Conservation (phyloP, 352 stramenopile species). For the Elongisporangium undulatum region DNA sequence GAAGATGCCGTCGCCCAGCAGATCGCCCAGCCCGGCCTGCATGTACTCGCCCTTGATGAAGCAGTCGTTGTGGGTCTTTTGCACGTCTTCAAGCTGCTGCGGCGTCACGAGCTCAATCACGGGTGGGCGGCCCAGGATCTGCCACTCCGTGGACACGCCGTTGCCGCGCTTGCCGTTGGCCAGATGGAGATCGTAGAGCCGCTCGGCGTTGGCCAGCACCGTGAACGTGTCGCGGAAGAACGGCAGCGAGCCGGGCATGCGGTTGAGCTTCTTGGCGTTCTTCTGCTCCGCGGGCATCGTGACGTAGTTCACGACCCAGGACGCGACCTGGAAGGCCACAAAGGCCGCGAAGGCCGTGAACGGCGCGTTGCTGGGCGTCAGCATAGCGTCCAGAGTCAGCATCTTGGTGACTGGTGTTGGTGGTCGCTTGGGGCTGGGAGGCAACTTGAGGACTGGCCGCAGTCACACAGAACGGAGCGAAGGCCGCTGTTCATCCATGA, state of each 20-base stretch:
- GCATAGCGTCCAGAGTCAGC: neutral
- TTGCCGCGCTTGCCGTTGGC: conserved; percentile 9
- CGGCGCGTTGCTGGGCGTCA: neutral
- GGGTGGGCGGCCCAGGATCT: conserved; percentile 28
- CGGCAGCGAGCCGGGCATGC: neutral
- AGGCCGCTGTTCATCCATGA: neutral
- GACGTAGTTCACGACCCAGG: neutral
- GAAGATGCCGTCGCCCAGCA: conserved; percentile 82
- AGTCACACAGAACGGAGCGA: no score
- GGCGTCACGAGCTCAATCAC: conserved; percentile 35
- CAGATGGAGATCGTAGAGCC: neutral
- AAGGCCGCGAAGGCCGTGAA: neutral
- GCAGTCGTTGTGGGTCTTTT: conserved; percentile 66
- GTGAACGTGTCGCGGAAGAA: neutral
- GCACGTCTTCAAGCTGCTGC: conserved; percentile 47
- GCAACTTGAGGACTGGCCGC: neutral
- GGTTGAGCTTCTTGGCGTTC: neutral
- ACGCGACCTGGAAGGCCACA: neutral
- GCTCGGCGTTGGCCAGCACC: neutral
- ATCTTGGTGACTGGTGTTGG: neutral
- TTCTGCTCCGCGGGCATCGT: neutral
- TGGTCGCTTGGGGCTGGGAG: neutral
- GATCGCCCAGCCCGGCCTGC: conserved; percentile 30
- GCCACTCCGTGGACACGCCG: conserved; percentile 21
- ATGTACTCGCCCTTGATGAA: conserved; percentile 65